Evolutionary conservation across 306 rosid genomes (phyloP), one percentile per base, ranked within the genome.

Genomic region (Rosa chinensis): DNA sequence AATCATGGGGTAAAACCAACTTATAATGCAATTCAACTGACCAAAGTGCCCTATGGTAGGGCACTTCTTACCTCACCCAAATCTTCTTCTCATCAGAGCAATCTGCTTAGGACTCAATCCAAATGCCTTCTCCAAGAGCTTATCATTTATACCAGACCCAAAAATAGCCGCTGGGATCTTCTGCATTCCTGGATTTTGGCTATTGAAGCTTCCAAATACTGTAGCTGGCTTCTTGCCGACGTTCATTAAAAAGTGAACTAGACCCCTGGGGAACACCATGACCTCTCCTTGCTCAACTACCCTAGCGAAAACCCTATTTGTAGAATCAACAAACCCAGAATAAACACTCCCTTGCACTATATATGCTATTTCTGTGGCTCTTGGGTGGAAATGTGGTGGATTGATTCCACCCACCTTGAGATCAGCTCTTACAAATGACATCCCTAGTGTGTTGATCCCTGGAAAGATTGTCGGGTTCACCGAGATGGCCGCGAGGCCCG

Each of bases 371-470:
- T 95, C 98, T 0, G 98, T 91, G 21, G 97, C 99, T 78, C 98
- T 86, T 2, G 98, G 99, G 79, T 92, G 97, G 74, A 91, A 93
- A 80, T 95, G 99, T 39, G 98, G 99, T 48, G 98, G 97, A 59
- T 92, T 92, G 42, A 91, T 78, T 6, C 94, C 98, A 0, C 97
- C 97, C 2, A 66, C 83, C 77, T 85, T 88, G 35, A 95, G 87
- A 77, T 95, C 99, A 20, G 92, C 85, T 6, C 97, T 75, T 4
- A 81, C 89, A 45, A 95, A 92, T 0, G 99, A 95, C 96, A 95
- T 85, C 47, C 98, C 99, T 1, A 95, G 84, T 1, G 95, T 91
- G 93, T 95, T 95, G 28, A 95, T 84, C 1, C 98, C 99, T 0
- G 97, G 97, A 63, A 92, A 93, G 16, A 74, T 74, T 4, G 78